Base-by-base conservation (phyloP, 1,139 yeast genomes). In the Kluyveromyces marxianus region DNA sequence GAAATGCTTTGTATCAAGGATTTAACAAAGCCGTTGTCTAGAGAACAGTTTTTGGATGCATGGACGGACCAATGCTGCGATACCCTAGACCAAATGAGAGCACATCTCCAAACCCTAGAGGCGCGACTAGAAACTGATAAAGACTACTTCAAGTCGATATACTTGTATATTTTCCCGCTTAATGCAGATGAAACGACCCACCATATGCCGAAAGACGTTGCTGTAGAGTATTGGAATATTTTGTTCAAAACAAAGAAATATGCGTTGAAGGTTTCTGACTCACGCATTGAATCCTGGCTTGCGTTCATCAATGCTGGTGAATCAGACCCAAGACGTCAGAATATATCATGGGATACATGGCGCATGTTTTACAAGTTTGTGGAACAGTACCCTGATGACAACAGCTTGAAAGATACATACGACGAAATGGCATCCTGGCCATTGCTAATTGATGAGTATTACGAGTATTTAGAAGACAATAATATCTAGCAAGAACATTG, bases 381-480 rank as follows among this genome's bases (percentile, higher is more conserved):
- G 44, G 65, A 67, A 39, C 81, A 79, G 48, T 75, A 76, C 41
- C 63, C 70, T 2, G 53, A 50, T 34, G 37, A 62, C 1, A 85
- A 83, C 54, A 79, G 84, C 0, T 59, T 63, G 1, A 68, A 84
- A 21, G 62, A 65, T 7, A 69, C 65, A 3, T 89, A 88, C 63
- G 90, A 84, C 56, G 94, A 83, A 53, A 72, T 76, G 61, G 89
- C 84, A 39, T 85, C 97, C 0, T 90, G 97, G 97, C 98, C 97
- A 4, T 79, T 87, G 48, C 71, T 86, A 14, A 78, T 90, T 54
- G 98, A 90, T 60, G 90, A 82, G 50, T 92, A 77, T 61, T 83
- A 87, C 28, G 95, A 85, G 54, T 74, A 74, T 59, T 62, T 77
- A 49, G 67, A 66, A 29, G 60, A 55, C 28, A 46, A 47, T n/a